Base-by-base conservation (phyloP, 805 yeast genomes). In the Candida ficus region DNA sequence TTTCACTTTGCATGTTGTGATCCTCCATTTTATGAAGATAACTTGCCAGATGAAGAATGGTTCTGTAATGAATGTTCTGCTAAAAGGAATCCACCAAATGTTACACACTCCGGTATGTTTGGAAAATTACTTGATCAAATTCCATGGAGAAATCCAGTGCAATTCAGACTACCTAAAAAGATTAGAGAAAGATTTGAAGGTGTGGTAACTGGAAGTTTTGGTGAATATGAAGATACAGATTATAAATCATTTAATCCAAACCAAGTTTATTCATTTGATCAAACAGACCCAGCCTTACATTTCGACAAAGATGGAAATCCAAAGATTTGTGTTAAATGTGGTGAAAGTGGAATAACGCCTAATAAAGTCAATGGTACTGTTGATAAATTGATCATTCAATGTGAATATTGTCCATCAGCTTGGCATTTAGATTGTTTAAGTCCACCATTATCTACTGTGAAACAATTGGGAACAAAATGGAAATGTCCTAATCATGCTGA, bases 401-500 rank as follows among this genome's bases (percentile, higher is more conserved):
- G 98, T 60, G 96, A 88, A 54, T 84, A 81, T 54, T 90, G 98
- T 60, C 69, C 82, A 0, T 66, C 83, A 4, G 73, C 80, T 14
- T 90, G 95, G 95, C 98, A 90, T 63, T 61, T 90, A 35, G 96
- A 91, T 61, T 90, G 98, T 60, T 61, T 90, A 13, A 69, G 73
- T 38, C 84, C 86, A 1, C 95, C 96, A 1, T 64, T 87, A 50
- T 71, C 86, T 13, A 68, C 82, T 6, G 76, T 82, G 16, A 86
- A 87, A 52, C 78, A 82, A 30, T 57, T 85, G 33, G 95, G 93
- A 2, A 69, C 70, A 33, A 85, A 81, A 59, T 91, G 96, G 98
- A 80, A 76, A 64, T 93, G 96, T 61, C 98, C 96, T 2, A 82
- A 84, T 50, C 97, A 88, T 63, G 76, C 78, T 17, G 53, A 50